A percentile compares a stretch with the other conserved stretches of the same genome.
phyloP scores from a whole-genome alignment of 371 early-diverging fungal species.

The Circinella minor region DNA sequence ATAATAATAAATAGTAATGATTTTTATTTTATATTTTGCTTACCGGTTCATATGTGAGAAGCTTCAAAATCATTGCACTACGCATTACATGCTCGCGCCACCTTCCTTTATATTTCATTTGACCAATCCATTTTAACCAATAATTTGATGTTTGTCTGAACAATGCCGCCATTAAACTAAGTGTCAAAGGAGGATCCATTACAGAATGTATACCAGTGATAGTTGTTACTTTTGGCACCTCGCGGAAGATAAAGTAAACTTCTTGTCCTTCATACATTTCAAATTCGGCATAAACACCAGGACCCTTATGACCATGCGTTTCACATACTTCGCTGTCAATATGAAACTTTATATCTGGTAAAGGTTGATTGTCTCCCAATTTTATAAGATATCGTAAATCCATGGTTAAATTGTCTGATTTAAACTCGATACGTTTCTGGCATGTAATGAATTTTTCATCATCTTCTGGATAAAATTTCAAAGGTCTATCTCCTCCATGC shows the following conservation, averaged over 20 bases:
- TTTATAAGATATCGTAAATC: slow-evolving; percentile 66
- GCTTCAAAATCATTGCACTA: slow-evolving; percentile 76
- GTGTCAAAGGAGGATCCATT: slow-evolving; percentile 62
- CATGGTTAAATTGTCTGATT: slow-evolving; percentile 46
- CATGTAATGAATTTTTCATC: slow-evolving; percentile 33
- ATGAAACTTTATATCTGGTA: slow-evolving; percentile 46
- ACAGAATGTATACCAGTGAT: slow-evolving; percentile 10
- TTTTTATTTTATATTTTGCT: neutral
- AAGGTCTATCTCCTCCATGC: neutral
- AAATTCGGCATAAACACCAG: slow-evolving; percentile 64
- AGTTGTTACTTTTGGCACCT: slow-evolving; percentile 42
- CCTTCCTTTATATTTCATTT: slow-evolving; percentile 67
- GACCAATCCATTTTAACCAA: slow-evolving; percentile 76
- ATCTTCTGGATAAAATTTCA: slow-evolving; percentile 27
- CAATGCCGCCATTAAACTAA: slow-evolving; percentile 55
- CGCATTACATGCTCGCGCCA: slow-evolving; percentile 81
- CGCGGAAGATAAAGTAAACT: slow-evolving; percentile 67
- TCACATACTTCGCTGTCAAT: slow-evolving; percentile 34
- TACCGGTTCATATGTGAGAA: slow-evolving; percentile 81
- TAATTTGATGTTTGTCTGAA: slow-evolving; percentile 68
- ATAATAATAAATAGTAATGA: too few species aligned
- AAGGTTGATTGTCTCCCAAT: slow-evolving; percentile 47
- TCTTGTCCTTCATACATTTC: slow-evolving; percentile 69
- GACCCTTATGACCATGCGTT: slow-evolving; percentile 47
- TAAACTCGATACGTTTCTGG: slow-evolving; percentile 44